A percentile compares a stretch with the other conserved stretches of the same genome.
phyloP scores from a whole-genome alignment of 2,329 filamentous ascomycete genomes.

The Fusarium luffae region DNA sequence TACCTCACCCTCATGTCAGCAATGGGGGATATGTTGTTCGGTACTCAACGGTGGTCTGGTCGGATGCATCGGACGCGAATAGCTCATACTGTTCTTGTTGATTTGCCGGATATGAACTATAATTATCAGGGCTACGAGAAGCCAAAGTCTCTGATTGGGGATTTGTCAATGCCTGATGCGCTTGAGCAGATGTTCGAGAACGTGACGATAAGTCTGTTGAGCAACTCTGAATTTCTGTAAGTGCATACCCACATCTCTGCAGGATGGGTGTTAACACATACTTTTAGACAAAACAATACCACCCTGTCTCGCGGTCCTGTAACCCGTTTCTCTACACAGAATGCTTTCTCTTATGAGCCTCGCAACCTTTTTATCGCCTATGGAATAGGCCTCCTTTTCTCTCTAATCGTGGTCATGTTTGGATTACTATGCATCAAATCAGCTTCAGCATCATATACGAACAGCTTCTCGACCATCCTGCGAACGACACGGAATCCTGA shows the following conservation, averaged over 20 bases:
- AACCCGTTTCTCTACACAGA: background rate
- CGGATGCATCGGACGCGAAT: no score
- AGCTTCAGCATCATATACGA: background rate
- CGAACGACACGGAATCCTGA: background rate
- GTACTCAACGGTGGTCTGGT: no score
- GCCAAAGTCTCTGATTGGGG: background rate
- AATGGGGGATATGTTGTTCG: background rate
- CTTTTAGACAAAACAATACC: background rate
- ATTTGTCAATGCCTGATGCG: background rate
- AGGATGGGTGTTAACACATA: no score
- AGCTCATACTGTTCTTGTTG: no score
- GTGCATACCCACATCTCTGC: no score
- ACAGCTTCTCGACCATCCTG: background rate
- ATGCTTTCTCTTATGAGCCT: slow-evolving; percentile 2
- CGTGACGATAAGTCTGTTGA: slow-evolving; percentile 9
- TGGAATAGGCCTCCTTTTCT: rapidly evolving
- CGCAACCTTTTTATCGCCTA: slow-evolving; percentile 22
- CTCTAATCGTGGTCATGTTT: background rate
- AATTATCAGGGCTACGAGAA: no score
- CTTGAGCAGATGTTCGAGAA: slow-evolving; percentile 7
- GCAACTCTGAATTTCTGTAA: background rate
- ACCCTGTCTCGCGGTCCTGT: background rate
- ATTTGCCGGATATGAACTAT: no score
- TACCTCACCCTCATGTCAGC: slow-evolving; percentile 6
- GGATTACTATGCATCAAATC: slow-evolving; percentile 1